Evolutionary conservation across 108 stramenopile genomes (phyloP), one percentile per base, ranked within the genome.

Genomic region (Tribonema minus): DNA sequence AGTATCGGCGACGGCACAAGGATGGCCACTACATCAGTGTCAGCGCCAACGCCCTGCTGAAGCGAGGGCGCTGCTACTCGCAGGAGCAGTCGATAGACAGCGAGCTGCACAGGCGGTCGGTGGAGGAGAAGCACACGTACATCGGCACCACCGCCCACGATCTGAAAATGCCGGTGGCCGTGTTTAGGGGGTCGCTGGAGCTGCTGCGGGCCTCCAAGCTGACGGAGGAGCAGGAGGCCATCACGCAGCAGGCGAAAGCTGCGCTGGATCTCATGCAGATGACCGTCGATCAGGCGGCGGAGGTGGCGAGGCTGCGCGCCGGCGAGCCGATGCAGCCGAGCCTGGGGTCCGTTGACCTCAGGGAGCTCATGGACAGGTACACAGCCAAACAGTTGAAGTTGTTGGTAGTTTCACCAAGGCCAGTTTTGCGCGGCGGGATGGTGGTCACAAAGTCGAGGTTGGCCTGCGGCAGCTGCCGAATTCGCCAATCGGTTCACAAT

Each of bases 141-240:
- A 89, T 91, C 62, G 88, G 90, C 3, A 89, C 85, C 64, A 90
- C 90, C 3, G 90, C 91, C 7, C 91, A 90, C 81, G 92, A 93
- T 74, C 76, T 93, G 35, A 68, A 90, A 69, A 90, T 89, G 39
- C 91, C 92, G 3, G 58, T 93, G 61, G 85, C 82, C 26, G 88
- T 88, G 29, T 82, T 92, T 38, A 87, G 87, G 38, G 61, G 88
- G n/a, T 86, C 85, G 33, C 85, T 93, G 25, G 85, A 87, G 1
- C 64, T 90, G 2, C 68, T 92, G 36, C 73, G 76, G 61, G 90
- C 85, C 40, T 37, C 69, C 3, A 5, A 0, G 35, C 61, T 72
- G 6, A 6, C 60, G 2, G 23, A 7, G 15, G 71, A 72, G n/a
- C 71, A 72, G 61, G 23, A 15, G 0, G 63, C 58, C 12, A 35